Conservation (phyloP, 2,329 filamentous ascomycete species). For the Domatiomyces globalis region DNA sequence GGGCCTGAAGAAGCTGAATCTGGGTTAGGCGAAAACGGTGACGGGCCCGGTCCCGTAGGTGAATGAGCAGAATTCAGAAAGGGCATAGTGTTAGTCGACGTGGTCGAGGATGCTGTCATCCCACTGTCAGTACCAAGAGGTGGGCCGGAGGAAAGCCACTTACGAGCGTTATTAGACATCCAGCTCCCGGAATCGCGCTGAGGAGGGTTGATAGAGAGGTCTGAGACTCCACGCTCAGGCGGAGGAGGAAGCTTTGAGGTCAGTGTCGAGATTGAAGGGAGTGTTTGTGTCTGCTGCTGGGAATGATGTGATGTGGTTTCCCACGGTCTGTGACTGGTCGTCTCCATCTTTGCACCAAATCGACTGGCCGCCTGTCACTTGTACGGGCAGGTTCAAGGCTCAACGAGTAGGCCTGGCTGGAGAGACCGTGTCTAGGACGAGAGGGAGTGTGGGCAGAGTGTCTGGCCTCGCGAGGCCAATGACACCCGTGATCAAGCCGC, state of each 20-base stretch:
- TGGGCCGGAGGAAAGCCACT: constrained; percentile 17
- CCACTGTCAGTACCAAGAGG: constrained; percentile 13
- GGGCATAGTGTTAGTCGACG: constrained; percentile 33
- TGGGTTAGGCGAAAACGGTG: constrained; percentile 29
- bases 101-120: constrained; percentile 32
- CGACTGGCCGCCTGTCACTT: neutral
- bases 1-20: constrained; percentile 22
- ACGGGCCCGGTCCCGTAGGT: constrained; percentile 29
- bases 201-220: constrained; percentile 31
- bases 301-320: constrained; percentile 27
- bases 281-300: constrained; percentile 26
- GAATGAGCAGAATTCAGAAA: constrained; percentile 34
- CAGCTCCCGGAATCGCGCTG: constrained; percentile 46
- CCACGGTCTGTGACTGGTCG: constrained; percentile 31
- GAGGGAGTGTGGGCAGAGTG: neutral
- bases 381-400: neutral
- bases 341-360: constrained; percentile 23
- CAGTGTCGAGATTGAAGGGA: constrained; percentile 35
- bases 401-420: neutral
- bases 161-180: constrained; percentile 46
- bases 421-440: neutral
- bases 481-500: neutral
- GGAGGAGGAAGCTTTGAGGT: constrained; percentile 29
- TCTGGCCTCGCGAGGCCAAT: neutral
- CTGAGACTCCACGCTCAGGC: constrained; percentile 29